phyloP scores from a whole-genome alignment of 805 yeast genomes.

The Spathaspora passalidarum region DNA sequence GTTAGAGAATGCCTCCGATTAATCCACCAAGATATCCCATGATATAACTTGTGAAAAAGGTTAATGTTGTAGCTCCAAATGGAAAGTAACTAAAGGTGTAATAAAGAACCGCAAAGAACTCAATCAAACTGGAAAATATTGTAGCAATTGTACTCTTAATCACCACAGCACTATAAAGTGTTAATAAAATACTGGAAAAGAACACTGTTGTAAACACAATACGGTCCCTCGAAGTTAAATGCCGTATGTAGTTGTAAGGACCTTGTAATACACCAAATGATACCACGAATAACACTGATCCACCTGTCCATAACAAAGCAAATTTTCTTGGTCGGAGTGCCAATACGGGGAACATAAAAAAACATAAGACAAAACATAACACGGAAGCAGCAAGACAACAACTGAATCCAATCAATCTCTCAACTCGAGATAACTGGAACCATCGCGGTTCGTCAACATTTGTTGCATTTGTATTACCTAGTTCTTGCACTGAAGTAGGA shows the following conservation, averaged over 20 bases:
- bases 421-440: conserved; percentile 75
- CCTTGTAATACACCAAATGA: conserved; percentile 94
- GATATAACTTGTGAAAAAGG: conserved; percentile 45
- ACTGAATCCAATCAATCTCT: conserved; percentile 72
- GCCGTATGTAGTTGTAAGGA: conserved; percentile 74
- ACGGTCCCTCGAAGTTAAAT: conserved; percentile 71
- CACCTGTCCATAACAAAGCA: conserved; percentile 88
- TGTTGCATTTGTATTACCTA: conserved; percentile 26
- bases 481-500: conserved; percentile 41
- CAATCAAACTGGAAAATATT: conserved; percentile 68
- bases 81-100: conserved; percentile 94
- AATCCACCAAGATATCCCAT: conserved; percentile 45
- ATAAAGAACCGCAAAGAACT: conserved; percentile 82
- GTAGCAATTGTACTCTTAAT: conserved; percentile 74
- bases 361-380: conserved; percentile 79
- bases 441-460: conserved; percentile 66
- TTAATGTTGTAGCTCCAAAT: conserved; percentile 78
- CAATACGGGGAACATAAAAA: conserved; percentile 83
- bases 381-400: conserved; percentile 72
- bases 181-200: conserved; percentile 73
- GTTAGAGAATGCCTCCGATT: conserved; percentile 37
- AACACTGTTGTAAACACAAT: conserved; percentile 78
- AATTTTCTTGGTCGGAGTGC: conserved; percentile 89
- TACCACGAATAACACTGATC: conserved; percentile 78
- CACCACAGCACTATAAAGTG: conserved; percentile 71